Evolutionary conservation across 2,329 filamentous ascomycete genomes (phyloP).

Genomic region (Colletotrichum salicis): DNA sequence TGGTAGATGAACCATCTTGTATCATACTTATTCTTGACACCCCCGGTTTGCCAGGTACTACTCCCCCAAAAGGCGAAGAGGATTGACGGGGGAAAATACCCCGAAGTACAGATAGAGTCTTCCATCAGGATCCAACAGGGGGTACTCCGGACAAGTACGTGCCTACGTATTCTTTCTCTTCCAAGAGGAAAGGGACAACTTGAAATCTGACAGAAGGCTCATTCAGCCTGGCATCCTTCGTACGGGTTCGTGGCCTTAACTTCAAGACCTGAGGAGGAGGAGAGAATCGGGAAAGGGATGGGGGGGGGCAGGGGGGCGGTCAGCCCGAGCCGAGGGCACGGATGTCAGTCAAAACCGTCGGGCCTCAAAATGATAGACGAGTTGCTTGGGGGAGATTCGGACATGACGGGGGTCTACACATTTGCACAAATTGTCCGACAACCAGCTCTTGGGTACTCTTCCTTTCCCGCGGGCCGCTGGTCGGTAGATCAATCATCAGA

Average conservation of each 20-base stretch:
- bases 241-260: too few relatives aligned
- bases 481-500: neutral
- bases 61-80: too few relatives aligned
- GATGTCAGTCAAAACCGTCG: slow-evolving; percentile 12
- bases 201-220: slow-evolving; percentile 1
- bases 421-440: neutral
- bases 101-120: too few relatives aligned
- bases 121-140: too few relatives aligned
- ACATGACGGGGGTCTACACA: neutral
- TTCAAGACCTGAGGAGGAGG: too few relatives aligned
- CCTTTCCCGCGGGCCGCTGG: neutral
- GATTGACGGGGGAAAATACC: too few relatives aligned
- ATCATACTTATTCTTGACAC: too few relatives aligned
- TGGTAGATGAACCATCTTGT: too few relatives aligned
- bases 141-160: too few relatives aligned
- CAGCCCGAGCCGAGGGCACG: slow-evolving; percentile 3
- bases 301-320: neutral
- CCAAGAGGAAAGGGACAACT: neutral
- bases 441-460: neutral
- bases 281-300: neutral
- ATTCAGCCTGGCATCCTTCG: neutral
- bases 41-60: too few relatives aligned
- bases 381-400: neutral
- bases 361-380: neutral
- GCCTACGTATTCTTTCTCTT: too few relatives aligned